Evolutionary conservation across 495 filamentous ascomycete genomes (phyloP), one percentile per base, ranked within the genome.

Genomic region (Penicillium steckii): DNA sequence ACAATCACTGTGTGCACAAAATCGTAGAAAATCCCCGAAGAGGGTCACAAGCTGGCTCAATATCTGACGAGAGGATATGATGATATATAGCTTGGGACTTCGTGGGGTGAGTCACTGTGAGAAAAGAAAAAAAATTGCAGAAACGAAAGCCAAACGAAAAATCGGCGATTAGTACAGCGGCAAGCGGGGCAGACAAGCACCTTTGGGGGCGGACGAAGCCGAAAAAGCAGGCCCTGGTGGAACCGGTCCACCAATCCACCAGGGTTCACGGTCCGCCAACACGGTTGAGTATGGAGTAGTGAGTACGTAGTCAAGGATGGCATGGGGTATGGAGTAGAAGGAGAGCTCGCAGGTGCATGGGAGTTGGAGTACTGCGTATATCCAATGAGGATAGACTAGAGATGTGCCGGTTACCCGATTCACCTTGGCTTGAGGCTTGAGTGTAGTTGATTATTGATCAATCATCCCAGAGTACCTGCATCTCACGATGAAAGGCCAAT

Each of bases 381-480:
- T 10, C 59, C 59, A 62, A 56, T 59, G 29, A 44, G 21, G 23
- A 50, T 45, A 24, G 12, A 9, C 15, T 17, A 42, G 27, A 51
- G 24, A 19, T n/a, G 49, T 62, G 55, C 59, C 59, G 59, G 27
- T 62, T 62, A 59, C 23, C 59, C 55, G 9, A 10, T 12, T 32
- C 29, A 32, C 29, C 7, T n/a, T n/a, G n/a, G n/a, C n/a, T n/a
- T n/a, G n/a, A n/a, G n/a, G n/a, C n/a, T n/a, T n/a, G n/a, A n/a
- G n/a, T n/a, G n/a, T n/a, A n/a, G n/a, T n/a, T n/a, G n/a, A n/a
- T n/a, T n/a, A n/a, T n/a, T n/a, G n/a, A n/a, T n/a, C n/a, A n/a
- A n/a, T n/a, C n/a, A n/a, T n/a, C n/a, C n/a, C n/a, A n/a, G n/a
- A n/a, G n/a, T n/a, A n/a, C n/a, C n/a, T n/a, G n/a, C n/a, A n/a